Evolutionary conservation across 768 basidiomycete genomes (phyloP).

Genomic region (Lentinula detonsa): DNA sequence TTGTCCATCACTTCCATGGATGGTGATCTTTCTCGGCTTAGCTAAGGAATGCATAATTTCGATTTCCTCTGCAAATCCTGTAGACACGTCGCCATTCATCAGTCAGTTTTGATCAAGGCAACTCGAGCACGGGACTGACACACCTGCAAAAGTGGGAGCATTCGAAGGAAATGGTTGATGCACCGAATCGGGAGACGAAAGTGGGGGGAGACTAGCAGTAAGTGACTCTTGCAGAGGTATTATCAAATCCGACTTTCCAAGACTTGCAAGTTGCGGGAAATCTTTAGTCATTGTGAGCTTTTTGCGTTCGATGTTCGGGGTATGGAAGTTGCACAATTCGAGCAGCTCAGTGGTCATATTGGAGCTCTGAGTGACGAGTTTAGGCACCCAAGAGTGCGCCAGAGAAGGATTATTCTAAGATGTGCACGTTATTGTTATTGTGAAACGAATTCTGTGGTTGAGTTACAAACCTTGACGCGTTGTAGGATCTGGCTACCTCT

Average conservation of each 20-base stretch:
- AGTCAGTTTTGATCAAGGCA: background rate
- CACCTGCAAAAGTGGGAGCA: constrained; percentile 74
- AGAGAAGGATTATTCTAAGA: constrained; percentile 41
- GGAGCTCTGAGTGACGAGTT: constrained; percentile 47
- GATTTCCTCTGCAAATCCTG: constrained; percentile 79
- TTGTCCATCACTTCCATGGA: constrained; percentile 77
- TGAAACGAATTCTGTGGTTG: background rate
- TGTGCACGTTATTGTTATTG: background rate
- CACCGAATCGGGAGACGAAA: constrained; percentile 48
- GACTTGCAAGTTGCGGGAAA: constrained; percentile 47
- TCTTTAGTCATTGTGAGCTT: constrained; percentile 44
- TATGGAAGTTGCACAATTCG: constrained; percentile 49
- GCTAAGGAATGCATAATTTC: constrained; percentile 90
- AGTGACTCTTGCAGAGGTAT: constrained; percentile 92
- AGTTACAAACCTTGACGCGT: constrained; percentile 45
- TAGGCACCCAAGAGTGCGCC: constrained; percentile 32
- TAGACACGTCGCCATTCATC: background rate
- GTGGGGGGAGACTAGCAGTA: constrained; percentile 81
- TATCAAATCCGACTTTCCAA: constrained; percentile 66
- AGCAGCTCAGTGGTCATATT: constrained; percentile 69
- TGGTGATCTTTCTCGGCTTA: constrained; percentile 85
- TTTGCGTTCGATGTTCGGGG: constrained; percentile 23
- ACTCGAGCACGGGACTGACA: background rate
- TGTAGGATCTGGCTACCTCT: constrained; percentile 58
- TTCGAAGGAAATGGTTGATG: constrained; percentile 79